Evolutionary conservation across 2,329 filamentous ascomycete genomes (phyloP), one percentile per base, ranked within the genome.

Genomic region (Nothophaeocryptopus gaeumannii): DNA sequence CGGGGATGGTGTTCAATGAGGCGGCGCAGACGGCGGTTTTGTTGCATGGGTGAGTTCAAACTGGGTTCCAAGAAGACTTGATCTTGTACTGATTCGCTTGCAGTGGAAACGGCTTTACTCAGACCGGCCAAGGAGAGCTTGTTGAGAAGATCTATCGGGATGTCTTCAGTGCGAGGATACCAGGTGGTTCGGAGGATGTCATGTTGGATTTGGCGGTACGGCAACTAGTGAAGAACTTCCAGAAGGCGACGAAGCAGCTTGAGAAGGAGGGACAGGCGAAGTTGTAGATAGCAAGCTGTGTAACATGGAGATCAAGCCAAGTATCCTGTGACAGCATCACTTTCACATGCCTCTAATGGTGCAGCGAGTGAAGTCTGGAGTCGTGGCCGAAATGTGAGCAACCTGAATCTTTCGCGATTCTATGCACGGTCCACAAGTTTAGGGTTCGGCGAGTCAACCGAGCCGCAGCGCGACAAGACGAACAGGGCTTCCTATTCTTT

Each of bases 151-250:
- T 74, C 77, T 79, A 31, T 16, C 30, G 15, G 8, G 32, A 39
- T 44, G 20, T 56, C 14, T 52, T 59, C 35, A 52, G 52, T 10
- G 47, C 56, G 11, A 29, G 56, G 4, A 59, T 59, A 41, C 56
- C 55, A 8, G 85, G 85, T 40, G 85, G 85, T 1, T 83, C 79
- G 9, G 85, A 88, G 64, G 85, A 88, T 64, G 84, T 88, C 1
- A 74, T 88, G 70, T 70, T 86, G 11, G 84, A 88, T 67, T 69
- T 88, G 37, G 80, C 81, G 0, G 76, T 88, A 2, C 71, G 84
- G 10, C 85, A 88, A 65, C 66, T 88, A 47, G 82, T 87, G 37
- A 87, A 87, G 72, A 78, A 85, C 39, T 88, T 82, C 64, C 73
- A 78, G 59, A 72, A 67, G n/a, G 78, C 81, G 63, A 79, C 74